A percentile compares a stretch with the other conserved stretches of the same genome.
Conservation (phyloP, 2,329 filamentous ascomycete genomes). For the Onygenales sp. region DNA sequence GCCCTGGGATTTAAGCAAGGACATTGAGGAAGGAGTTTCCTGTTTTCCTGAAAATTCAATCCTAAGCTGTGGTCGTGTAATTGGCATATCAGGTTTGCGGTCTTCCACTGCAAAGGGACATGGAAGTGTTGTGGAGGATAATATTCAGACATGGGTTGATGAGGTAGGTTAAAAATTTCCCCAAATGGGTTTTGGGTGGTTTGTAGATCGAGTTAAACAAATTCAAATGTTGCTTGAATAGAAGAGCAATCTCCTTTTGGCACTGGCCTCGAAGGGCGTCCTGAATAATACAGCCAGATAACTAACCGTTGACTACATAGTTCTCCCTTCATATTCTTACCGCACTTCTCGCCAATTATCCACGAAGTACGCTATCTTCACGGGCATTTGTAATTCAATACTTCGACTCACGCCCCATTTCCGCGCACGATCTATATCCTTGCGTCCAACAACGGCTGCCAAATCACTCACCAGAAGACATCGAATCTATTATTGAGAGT, state of each 20-base stretch:
- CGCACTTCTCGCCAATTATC: not conserved
- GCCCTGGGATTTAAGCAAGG: constrained; percentile 3
- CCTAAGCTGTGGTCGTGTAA: constrained; percentile 7
- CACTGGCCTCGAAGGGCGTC: not conserved
- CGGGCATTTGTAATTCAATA: constrained; percentile 11
- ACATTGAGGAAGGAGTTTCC: constrained; percentile 5
- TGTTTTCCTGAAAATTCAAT: constrained; percentile 2
- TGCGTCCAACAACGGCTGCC: constrained; percentile 8
- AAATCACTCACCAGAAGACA: not conserved
- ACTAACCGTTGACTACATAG: not conserved
- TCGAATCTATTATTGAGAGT: constrained; percentile 5
- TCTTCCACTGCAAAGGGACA: not conserved
- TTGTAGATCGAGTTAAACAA: no score
- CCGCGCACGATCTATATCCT: constrained; percentile 1
- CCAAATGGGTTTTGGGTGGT: no score
- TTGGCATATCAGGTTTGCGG: constrained; percentile 8
- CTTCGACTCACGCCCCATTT: constrained; percentile 4
- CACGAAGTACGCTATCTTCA: not conserved
- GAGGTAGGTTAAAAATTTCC: not conserved
- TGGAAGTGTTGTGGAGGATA: not conserved
- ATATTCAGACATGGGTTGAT: constrained; percentile 1
- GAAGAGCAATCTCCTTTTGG: not conserved
- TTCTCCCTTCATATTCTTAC: constrained; percentile 1
- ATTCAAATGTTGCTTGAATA: no score
- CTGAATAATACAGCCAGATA: not conserved